Base-by-base conservation (phyloP, 495 filamentous ascomycete species). In the Penicillium egyptiacum region DNA sequence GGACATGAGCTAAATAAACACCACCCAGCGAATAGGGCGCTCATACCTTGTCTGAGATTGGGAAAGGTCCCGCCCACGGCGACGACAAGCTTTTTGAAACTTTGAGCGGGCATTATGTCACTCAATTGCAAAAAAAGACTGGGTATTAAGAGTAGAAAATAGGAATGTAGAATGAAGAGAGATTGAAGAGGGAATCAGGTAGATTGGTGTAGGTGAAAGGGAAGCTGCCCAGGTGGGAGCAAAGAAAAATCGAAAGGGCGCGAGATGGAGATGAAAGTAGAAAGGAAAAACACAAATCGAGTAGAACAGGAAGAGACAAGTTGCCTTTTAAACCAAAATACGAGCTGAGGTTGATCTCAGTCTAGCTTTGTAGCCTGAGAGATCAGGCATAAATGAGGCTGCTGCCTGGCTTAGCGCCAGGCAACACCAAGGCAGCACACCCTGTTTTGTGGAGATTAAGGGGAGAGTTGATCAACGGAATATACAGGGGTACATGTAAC, bases 21-120 rank as follows among this genome's bases (percentile, higher is more conserved):
- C 49, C 2, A 28, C 31, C 30, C 30, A 12, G 31, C 31, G 31
- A 22, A 40, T 41, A 47, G 25, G n/a, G 40, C 48, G 48, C 26
- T 23, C 60, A 54, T 61, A 81, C 80, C 70, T 60, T 89, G 87
- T 14, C 77, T 79, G 17, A 71, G 69, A 7, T 75, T 75, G 0
- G 79, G 75, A 49, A 89, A 84, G 0, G 78, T 77, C 20, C 88
- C 87, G 56, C 82, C 84, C 25, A 88, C 65, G n/a, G 79, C 81
- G 39, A 91, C 75, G 14, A 68, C 71, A 30, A 79, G 71, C 2
- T 73, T 73, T 17, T 77, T 69, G 16, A 84, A 74, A n/a, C 53
- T 46, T 26, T 42, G 53, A 1, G 60, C 53, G 9, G 68, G 59
- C 71, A 76, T 78, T 31, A 37, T 50, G 54, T 17, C 7, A 1